phyloP scores from a whole-genome alignment of 805 yeast species.

The Spathaspora arborariae region DNA sequence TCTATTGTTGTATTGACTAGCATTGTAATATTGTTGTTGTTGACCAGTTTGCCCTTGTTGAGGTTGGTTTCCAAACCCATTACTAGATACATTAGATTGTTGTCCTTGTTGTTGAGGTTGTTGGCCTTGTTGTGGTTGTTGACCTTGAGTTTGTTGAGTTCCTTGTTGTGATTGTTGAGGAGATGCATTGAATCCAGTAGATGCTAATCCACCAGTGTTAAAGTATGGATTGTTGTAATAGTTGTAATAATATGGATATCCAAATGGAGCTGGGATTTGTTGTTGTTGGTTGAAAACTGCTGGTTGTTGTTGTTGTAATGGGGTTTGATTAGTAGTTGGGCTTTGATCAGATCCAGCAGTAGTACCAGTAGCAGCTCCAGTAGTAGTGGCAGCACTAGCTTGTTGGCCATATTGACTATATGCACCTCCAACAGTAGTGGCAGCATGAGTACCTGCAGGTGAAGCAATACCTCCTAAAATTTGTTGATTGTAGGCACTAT shows the following conservation, averaged over 20 bases:
- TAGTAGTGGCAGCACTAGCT: constrained; percentile 3
- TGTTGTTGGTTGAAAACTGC: constrained; percentile 11
- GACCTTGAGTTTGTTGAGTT: constrained; percentile 13
- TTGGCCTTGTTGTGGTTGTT: constrained; percentile 6
- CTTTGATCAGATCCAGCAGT: constrained; percentile 27
- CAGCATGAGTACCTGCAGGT: constrained; percentile 23
- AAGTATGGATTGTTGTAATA: constrained; percentile 40
- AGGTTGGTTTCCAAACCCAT: constrained; percentile 5
- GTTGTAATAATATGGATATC: constrained; percentile 39
- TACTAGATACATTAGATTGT: background rate
- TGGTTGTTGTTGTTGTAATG: constrained; percentile 16
- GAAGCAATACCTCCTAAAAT: constrained; percentile 25
- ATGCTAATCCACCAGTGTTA: constrained; percentile 23
- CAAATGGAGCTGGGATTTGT: constrained; percentile 38
- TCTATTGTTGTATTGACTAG: constrained; percentile 26
- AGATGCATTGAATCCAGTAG: constrained; percentile 15
- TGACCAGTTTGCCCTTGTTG: constrained; percentile 6
- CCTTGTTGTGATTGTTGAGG: constrained; percentile 13
- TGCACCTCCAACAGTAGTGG: constrained; percentile 13
- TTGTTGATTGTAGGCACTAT: constrained; percentile 36
- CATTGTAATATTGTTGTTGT: constrained; percentile 21
- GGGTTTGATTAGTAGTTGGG: constrained; percentile 24
- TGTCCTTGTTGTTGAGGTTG: constrained; percentile 6
- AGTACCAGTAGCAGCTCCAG: constrained; percentile 5
- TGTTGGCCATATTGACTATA: constrained; percentile 14